These are phyloP conservation scores for Cucumis hystrix DNA, from an alignment of 306 rosid genomes.

Conservation along the genomic window DNA sequence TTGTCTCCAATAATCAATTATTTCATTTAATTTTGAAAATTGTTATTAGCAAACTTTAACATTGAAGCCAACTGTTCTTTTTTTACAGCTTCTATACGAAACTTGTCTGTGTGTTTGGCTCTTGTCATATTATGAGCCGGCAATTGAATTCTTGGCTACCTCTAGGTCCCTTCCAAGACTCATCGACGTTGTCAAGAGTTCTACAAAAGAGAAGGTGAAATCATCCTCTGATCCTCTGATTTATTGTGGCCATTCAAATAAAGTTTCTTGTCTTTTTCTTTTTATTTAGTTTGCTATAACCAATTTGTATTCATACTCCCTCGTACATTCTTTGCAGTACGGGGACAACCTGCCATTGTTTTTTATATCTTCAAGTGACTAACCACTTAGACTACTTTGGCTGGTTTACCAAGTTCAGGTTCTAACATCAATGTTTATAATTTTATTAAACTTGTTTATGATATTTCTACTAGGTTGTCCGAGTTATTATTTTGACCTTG, in stretches of 20 bases:
- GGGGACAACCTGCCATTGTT: not conserved
- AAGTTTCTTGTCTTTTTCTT: not conserved
- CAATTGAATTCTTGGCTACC: constrained; percentile 83
- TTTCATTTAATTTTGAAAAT: not conserved
- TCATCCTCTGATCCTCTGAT: constrained; percentile 9
- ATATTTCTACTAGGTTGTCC: constrained; percentile 66
- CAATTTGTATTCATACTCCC: not conserved
- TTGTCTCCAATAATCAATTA: not conserved
- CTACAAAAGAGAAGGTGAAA: constrained; percentile 95
- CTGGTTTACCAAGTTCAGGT: not conserved
- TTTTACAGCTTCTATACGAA: constrained; percentile 84
- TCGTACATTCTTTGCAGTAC: not conserved
- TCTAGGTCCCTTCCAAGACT: constrained; percentile 88
- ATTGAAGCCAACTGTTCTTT: constrained; percentile 6
- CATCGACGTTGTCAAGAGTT: constrained; percentile 75
- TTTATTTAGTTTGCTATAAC: not conserved
- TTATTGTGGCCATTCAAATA: not conserved
- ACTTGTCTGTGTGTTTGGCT: constrained; percentile 95
- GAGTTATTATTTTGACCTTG: constrained; percentile 84
- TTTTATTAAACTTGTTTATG: constrained; percentile 3
- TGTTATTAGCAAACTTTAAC: constrained; percentile 1
- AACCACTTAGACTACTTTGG: not conserved
- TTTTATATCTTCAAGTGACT: not conserved
- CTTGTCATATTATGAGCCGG: constrained; percentile 89
- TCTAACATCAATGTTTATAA: not conserved